phyloP scores from a whole-genome alignment of 164 flowering plant species.

The Cinnamomum chago region DNA sequence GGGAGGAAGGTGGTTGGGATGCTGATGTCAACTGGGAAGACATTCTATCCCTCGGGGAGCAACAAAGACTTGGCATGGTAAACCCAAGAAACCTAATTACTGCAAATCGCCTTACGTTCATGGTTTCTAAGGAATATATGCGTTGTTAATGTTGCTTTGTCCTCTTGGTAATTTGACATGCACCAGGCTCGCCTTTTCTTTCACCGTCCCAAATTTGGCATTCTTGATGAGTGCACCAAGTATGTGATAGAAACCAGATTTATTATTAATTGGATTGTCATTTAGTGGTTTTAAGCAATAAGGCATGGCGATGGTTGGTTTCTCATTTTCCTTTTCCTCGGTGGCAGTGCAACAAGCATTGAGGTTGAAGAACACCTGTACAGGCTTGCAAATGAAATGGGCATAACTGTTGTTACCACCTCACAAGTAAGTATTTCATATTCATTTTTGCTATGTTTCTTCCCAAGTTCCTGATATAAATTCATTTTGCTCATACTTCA shows the following conservation, averaged over 20 bases:
- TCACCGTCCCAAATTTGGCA: slow-evolving; percentile 85
- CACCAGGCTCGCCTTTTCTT: slow-evolving; percentile 91
- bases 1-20: slow-evolving; percentile 82
- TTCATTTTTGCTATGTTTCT: not conserved
- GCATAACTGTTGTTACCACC: slow-evolving; percentile 87
- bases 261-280: not conserved
- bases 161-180: slow-evolving; percentile 5
- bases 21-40: slow-evolving; percentile 89
- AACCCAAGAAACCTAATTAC: slow-evolving; percentile 14
- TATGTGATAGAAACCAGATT: slow-evolving; percentile 29
- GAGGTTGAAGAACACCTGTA: slow-evolving; percentile 99
- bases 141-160: not conserved
- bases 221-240: slow-evolving; percentile 99
- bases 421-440: slow-evolving; percentile 61
- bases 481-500: not conserved
- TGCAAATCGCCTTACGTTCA: not conserved
- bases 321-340: slow-evolving; percentile 1
- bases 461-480: not conserved
- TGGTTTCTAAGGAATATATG: not conserved
- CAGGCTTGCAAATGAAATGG: slow-evolving; percentile 67
- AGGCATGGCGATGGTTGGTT: slow-evolving; percentile 1
- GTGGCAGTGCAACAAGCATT: slow-evolving; percentile 89
- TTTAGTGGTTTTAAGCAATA: not conserved
- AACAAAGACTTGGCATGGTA: slow-evolving; percentile 98
- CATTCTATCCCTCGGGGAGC: slow-evolving; percentile 92